Percentiles rank a stretch among this genome's conserved stretches.
phyloP scores from a whole-genome alignment of 2,329 filamentous ascomycete genomes.

The Alternaria arborescens region DNA sequence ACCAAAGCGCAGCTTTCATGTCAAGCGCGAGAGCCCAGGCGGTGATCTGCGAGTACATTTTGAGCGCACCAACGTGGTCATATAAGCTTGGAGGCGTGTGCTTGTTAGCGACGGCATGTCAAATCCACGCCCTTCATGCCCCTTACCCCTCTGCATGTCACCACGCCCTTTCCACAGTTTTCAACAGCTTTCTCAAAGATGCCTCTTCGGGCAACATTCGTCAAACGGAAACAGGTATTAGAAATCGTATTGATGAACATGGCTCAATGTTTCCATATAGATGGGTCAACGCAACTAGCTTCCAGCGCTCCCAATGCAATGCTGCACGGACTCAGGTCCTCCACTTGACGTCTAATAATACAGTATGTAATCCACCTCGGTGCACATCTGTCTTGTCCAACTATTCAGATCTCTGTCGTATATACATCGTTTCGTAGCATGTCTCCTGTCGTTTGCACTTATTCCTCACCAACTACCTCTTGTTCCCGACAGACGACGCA shows the following conservation, averaged over 20 bases:
- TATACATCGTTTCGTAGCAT: background rate
- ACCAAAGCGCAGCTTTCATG: background rate
- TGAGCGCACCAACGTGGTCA: background rate
- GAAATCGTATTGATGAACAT: background rate
- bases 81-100: background rate
- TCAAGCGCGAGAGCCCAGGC: background rate
- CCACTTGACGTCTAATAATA: background rate
- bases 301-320: background rate
- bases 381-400: constrained; percentile 1
- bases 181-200: background rate
- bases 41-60: background rate
- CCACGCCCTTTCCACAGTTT: background rate
- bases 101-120: background rate
- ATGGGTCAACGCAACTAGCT: background rate
- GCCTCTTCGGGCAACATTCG: background rate
- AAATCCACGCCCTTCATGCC: constrained; percentile 2
- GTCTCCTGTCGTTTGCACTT: background rate
- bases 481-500: constrained; percentile 48
- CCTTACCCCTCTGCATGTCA: background rate
- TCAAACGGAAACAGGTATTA: background rate
- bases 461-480: constrained; percentile 34
- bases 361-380: background rate
- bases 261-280: background rate
- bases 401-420: background rate
- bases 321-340: background rate